Evolutionary conservation across 176 grass and related monocot genomes (phyloP).

Genomic region (Bonia amplexicaulis): DNA sequence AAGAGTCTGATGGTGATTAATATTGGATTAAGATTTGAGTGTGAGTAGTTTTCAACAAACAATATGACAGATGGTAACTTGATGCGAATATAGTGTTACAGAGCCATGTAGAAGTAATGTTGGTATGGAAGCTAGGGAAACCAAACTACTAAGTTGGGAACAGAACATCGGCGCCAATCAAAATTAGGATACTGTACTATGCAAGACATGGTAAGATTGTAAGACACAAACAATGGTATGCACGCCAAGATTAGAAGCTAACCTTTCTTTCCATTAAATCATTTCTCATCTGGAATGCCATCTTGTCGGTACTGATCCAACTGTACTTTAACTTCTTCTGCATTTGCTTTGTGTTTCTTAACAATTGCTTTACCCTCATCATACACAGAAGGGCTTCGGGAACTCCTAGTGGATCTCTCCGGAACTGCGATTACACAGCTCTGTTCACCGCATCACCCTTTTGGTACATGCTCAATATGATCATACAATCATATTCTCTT

Average conservation of each 20-base stretch:
- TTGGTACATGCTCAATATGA: too few relatives aligned
- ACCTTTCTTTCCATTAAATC: conserved; percentile 91
- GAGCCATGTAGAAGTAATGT: neutral
- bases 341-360: conserved; percentile 88
- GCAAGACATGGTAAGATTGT: neutral
- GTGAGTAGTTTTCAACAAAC: neutral
- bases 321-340: conserved; percentile 82
- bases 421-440: too few relatives aligned
- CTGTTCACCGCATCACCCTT: too few relatives aligned
- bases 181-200: neutral
- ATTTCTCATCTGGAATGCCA: conserved; percentile 74
- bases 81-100: neutral
- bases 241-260: conserved; percentile 11
- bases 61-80: neutral
- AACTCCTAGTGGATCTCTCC: too few relatives aligned
- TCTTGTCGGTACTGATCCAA: conserved; percentile 69
- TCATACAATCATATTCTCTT: too few relatives aligned
- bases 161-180: neutral
- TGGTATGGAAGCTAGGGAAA: neutral
- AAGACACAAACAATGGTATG: neutral
- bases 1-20: neutral
- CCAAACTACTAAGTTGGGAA: neutral
- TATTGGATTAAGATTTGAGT: neutral
- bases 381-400: too few relatives aligned
- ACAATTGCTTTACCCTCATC: conserved; percentile 86